Evolutionary conservation across 2,329 filamentous ascomycete species (phyloP), one percentile per base, ranked within the genome.

Genomic region (Exophiala sideris): DNA sequence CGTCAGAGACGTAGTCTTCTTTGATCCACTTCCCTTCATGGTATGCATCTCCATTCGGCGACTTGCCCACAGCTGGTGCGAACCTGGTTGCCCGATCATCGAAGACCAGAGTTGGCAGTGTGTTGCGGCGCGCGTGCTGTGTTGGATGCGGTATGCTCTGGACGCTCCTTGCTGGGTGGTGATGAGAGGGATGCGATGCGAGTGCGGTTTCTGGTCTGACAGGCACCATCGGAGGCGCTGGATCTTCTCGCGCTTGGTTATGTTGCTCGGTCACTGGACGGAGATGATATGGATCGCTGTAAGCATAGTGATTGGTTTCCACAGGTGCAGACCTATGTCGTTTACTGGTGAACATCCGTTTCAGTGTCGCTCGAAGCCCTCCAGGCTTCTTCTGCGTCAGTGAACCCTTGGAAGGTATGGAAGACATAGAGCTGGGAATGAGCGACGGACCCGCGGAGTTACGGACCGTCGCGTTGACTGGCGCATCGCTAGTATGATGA

Each of bases 21-120:
- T 56, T 57, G 3, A 38, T 12, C 36, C 51, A 45, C 16, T 48
- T 12, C 18, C 48, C 41, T 18, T 50, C 36, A 8, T 42, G 40
- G 20, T 41, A 21, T 7, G 40, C 32, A 35, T 44, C 40, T 12
- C 20, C 14, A 24, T 38, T 12, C 9, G 45, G 38, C 46, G 50
- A 49, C 18, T 56, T 50, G 24, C 14, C n/a, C 14, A 48, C 18
- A n/a, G 48, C 33, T 16, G 45, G 45, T 5, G 38, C 34, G 3
- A 56, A 34, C 14, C 67, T 44, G 3, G 49, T 45, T 45, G 71
- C 72, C 7, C 73, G 68, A 11, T 75, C 70, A 5, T 71, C 72
- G 34, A 76, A 67, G 9, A 75, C 65, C 36, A 76, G 59, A 53
- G 73, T 76, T 1, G 74, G 74, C 12, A 76, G 64, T 1, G 74